A percentile compares a stretch with the other conserved stretches of the same genome.
Evolutionary conservation across 163 green algal species (phyloP).

Genomic region (Scenedesmus sp.): DNA sequence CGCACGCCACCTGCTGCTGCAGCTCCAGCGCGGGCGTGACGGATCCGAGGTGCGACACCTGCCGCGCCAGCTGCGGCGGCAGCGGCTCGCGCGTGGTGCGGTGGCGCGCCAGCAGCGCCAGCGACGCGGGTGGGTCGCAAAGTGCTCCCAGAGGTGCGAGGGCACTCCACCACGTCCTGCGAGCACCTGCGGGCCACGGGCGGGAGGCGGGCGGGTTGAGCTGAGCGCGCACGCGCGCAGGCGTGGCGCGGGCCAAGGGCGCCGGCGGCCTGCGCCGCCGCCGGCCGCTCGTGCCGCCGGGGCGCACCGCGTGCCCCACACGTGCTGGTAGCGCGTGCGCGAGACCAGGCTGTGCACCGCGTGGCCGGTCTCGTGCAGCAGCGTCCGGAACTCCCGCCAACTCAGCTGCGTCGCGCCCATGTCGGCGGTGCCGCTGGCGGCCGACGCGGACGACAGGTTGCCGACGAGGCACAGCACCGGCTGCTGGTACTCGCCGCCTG

Average conservation of each 20-base stretch:
- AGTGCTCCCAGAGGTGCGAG: constrained; percentile 89
- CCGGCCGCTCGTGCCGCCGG: too few relatives aligned
- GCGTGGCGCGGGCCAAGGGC: too few relatives aligned
- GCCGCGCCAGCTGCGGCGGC: constrained; percentile 40
- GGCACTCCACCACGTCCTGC: constrained; percentile 91
- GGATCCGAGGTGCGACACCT: constrained; percentile 1
- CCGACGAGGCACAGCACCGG: constrained; percentile 9
- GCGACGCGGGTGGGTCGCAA: constrained; percentile 64
- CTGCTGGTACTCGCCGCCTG: constrained; percentile 57
- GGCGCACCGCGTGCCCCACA: constrained; percentile 70
- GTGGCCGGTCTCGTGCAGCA: constrained; percentile 97
- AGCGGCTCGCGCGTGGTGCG: constrained; percentile 48
- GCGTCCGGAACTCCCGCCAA: constrained; percentile 75
- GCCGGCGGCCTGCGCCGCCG: too few relatives aligned
- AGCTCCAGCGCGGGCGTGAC: constrained; percentile 60
- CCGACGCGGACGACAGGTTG: constrained; percentile 17
- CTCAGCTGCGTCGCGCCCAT: constrained; percentile 42
- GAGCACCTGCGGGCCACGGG: constrained; percentile 58
- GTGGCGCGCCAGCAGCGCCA: constrained; percentile 68
- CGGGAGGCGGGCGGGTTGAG: too few relatives aligned
- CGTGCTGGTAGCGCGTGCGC: constrained; percentile 87
- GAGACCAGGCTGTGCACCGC: constrained; percentile 84
- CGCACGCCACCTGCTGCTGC: constrained; percentile 76
- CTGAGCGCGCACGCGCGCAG: too few relatives aligned
- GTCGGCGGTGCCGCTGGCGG: not conserved